Evolutionary conservation across 2,329 filamentous ascomycete species (phyloP).

Genomic region (Pseudogymnoascus sp.): DNA sequence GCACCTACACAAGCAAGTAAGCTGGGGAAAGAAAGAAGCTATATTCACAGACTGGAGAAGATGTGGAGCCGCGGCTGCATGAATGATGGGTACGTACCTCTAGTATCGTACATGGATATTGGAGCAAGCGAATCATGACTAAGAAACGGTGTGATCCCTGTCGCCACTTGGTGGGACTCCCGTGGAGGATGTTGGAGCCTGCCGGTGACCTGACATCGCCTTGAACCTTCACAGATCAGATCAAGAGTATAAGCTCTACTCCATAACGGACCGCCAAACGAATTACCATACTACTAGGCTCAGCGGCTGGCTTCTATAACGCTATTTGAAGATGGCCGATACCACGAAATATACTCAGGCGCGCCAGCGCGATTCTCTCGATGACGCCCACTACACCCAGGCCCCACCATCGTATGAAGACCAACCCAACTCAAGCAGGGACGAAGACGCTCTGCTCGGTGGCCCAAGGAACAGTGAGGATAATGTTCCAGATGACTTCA

Average conservation of each 20-base stretch:
- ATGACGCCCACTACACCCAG: slow-evolving; percentile 60
- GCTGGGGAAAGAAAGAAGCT: background rate
- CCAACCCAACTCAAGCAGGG: slow-evolving; percentile 45
- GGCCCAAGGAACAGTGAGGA: slow-evolving; percentile 74
- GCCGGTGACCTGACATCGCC: background rate
- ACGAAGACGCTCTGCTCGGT: slow-evolving; percentile 49
- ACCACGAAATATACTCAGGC: slow-evolving; percentile 77
- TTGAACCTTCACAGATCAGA: background rate
- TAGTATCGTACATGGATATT: background rate
- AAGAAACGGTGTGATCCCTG: background rate
- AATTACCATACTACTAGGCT: background rate
- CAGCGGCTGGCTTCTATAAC: background rate
- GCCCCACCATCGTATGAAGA: slow-evolving; percentile 76
- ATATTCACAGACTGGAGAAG: background rate
- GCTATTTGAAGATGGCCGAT: slow-evolving; percentile 49
- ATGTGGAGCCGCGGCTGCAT: background rate
- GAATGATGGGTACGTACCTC: slow-evolving; percentile 1
- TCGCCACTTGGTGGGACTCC: background rate
- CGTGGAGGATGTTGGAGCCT: background rate
- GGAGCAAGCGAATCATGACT: slow-evolving; percentile 7
- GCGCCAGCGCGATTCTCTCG: slow-evolving; percentile 79
- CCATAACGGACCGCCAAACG: background rate
- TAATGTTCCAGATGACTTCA: slow-evolving; percentile 95
- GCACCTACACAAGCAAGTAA: background rate
- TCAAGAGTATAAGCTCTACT: background rate